Evolutionary conservation across 2,329 filamentous ascomycete species (phyloP).

Genomic region (Rugonectria rugulosa): DNA sequence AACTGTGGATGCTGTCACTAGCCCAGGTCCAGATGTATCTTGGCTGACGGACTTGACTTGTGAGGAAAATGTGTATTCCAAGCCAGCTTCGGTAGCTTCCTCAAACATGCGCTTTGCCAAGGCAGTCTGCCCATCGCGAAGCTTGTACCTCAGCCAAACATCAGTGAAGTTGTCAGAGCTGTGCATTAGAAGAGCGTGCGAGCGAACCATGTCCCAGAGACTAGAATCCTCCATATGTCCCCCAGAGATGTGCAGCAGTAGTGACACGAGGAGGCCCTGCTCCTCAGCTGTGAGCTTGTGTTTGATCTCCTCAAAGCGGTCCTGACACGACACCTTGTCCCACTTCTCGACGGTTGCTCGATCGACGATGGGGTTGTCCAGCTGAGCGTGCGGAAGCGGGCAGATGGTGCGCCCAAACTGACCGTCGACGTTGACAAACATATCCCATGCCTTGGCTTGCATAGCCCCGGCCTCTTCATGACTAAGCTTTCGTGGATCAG

Average conservation of each 20-base stretch:
- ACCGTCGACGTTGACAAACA: slow-evolving; percentile 41
- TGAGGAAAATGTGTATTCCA: slow-evolving; percentile 39
- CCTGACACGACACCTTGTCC: slow-evolving; percentile 38
- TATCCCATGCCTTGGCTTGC: slow-evolving; percentile 30
- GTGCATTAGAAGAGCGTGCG: slow-evolving; percentile 31
- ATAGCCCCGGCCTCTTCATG: slow-evolving; percentile 40
- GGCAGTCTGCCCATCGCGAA: slow-evolving; percentile 40
- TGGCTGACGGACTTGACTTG: slow-evolving; percentile 27
- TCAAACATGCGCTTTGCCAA: slow-evolving; percentile 39
- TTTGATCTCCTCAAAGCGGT: slow-evolving; percentile 41
- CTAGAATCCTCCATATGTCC: slow-evolving; percentile 35
- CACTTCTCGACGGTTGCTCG: slow-evolving; percentile 22
- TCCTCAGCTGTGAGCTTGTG: slow-evolving; percentile 41
- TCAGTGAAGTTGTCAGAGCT: slow-evolving; percentile 34
- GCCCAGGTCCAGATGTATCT: background rate
- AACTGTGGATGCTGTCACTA: background rate
- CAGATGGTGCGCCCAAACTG: slow-evolving; percentile 34
- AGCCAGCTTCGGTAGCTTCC: slow-evolving; percentile 31
- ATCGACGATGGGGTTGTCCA: slow-evolving; percentile 15
- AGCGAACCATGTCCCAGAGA: slow-evolving; percentile 33
- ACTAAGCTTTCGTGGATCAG: slow-evolving; percentile 27
- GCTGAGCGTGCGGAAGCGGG: slow-evolving; percentile 35
- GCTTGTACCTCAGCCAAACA: slow-evolving; percentile 36
- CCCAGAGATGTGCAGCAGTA: slow-evolving; percentile 38
- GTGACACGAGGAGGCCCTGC: slow-evolving; percentile 31